Percentiles rank a stretch among this genome's conserved stretches.
These are phyloP conservation scores for Syncephalastrum sp. DNA, from an alignment of 371 early-diverging fungal species.

Conservation along the genomic window DNA sequence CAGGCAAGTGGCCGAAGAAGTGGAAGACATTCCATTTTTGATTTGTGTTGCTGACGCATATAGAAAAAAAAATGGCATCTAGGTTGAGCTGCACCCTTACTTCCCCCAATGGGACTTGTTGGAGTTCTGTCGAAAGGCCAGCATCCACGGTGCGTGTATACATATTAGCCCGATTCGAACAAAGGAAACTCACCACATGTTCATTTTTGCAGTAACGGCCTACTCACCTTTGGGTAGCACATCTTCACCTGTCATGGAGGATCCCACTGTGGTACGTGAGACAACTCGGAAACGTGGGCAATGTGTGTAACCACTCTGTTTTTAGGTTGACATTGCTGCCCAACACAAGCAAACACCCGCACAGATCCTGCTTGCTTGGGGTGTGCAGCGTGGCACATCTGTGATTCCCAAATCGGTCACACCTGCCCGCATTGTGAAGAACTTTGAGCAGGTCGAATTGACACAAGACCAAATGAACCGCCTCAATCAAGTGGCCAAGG, in stretches of 20 bases:
- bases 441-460: conserved; percentile 52
- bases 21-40: no score
- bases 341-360: conserved; percentile 66
- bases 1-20: conserved; percentile 40
- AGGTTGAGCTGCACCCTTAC: conserved; percentile 90
- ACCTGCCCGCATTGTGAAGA: conserved; percentile 47
- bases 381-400: conserved; percentile 60
- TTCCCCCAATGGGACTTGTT: conserved; percentile 72
- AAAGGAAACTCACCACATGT: not conserved
- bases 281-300: not conserved
- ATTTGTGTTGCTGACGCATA: not conserved
- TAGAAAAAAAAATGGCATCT: not conserved
- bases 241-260: conserved; percentile 44
- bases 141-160: conserved; percentile 24
- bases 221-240: conserved; percentile 82
- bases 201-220: conserved; percentile 61
- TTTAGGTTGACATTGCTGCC: conserved; percentile 58
- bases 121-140: conserved; percentile 50
- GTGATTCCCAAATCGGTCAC: conserved; percentile 68
- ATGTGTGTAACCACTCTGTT: no score
- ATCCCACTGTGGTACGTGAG: conserved; percentile 29
- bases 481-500: conserved; percentile 1
- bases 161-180: not conserved
- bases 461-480: conserved; percentile 27
- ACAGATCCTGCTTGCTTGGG: conserved; percentile 80